phyloP scores from a whole-genome alignment of 352 stramenopile genomes.

The Phytophthora gonapodyides region DNA sequence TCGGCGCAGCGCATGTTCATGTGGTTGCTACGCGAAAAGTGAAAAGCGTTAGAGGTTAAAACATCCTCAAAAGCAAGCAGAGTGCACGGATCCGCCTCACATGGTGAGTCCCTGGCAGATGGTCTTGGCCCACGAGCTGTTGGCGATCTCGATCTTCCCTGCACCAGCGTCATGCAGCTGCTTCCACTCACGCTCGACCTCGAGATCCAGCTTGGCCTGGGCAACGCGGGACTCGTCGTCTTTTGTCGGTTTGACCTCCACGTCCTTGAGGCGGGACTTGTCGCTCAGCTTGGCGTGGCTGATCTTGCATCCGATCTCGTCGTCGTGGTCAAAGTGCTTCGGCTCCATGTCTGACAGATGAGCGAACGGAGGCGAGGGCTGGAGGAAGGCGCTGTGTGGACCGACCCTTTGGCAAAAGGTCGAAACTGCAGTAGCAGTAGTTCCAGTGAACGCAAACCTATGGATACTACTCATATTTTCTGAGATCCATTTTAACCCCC shows the following conservation, averaged over 20 bases:
- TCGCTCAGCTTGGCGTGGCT: constrained; percentile 66
- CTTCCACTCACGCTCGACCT: constrained; percentile 88
- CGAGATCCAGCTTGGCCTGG: constrained; percentile 78
- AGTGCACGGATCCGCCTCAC: constrained; percentile 29
- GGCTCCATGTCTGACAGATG: constrained; percentile 52
- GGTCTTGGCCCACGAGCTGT: constrained; percentile 59
- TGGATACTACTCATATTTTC: too few species aligned
- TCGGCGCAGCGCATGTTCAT: constrained; percentile 91
- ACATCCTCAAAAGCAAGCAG: too few species aligned
- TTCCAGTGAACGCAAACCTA: too few species aligned
- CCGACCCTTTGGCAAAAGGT: constrained; percentile 21
- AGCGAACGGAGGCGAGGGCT: constrained; percentile 4
- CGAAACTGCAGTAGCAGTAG: constrained; percentile 28
- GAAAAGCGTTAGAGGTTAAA: constrained; percentile 3
- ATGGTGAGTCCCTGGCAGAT: constrained; percentile 81
- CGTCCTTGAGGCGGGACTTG: constrained; percentile 47
- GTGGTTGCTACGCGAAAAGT: constrained; percentile 59
- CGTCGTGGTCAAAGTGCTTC: constrained; percentile 59
- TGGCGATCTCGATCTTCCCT: constrained; percentile 77
- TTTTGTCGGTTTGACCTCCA: constrained; percentile 60
- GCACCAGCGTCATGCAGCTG: constrained; percentile 54
- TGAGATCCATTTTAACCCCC: too few species aligned
- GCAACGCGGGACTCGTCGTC: constrained; percentile 53
- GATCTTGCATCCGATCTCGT: constrained; percentile 70
- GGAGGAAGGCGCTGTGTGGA: constrained; percentile 18